Evolutionary conservation across 1,284 basidiomycete species (phyloP), one percentile per base, ranked within the genome.

Genomic region (Tylopilus sp.): DNA sequence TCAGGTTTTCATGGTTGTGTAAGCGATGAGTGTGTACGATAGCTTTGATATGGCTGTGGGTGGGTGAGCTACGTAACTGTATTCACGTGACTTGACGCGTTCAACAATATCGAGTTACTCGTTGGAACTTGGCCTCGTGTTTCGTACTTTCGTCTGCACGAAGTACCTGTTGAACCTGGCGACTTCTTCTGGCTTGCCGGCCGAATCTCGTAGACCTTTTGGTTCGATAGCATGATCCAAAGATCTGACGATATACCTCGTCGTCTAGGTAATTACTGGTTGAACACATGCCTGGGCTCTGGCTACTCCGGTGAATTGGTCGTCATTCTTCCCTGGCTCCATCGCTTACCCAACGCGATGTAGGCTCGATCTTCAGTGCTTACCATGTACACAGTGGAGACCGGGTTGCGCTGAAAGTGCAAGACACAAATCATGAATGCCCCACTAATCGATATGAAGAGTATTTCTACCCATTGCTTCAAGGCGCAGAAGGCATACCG

Each of bases 401-500:
- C 42, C 62, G 73, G n/a, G 83, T 85, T 39, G 85, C 85, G 1
- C 72, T 88, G 50, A 88, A 88, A 61, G 69, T 88, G 8, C 85
- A 88, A 64, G 72, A 75, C 48, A 68, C 78, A 20, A 71, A 85
- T 57, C 80, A 85, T 48, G 78, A 84, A 61, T 88, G 84, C 58
- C 86, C 83, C 0, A 88, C 85, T 3, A 88, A 88, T 60, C 71
- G 67, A 42, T 86, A 83, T 50, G 85, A 88, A 60, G 77, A 82
- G 28, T 58, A 70, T 51, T 74, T 88, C 52, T 88, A 87, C 60
- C 84, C 84, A n/a, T 60, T 74, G 9, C 66, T 88, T 8, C 85
- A 85, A 66, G 85, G 85, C 15, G 84, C 77, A n/a, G 70, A 73
- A 39, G 85, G 86, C 8, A 84, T 88, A 77, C 86, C 85, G 0